These are phyloP conservation scores for Phycomyces blakesleeanus DNA, from an alignment of 192 early-diverging fungal genomes.

Conservation along the genomic window DNA sequence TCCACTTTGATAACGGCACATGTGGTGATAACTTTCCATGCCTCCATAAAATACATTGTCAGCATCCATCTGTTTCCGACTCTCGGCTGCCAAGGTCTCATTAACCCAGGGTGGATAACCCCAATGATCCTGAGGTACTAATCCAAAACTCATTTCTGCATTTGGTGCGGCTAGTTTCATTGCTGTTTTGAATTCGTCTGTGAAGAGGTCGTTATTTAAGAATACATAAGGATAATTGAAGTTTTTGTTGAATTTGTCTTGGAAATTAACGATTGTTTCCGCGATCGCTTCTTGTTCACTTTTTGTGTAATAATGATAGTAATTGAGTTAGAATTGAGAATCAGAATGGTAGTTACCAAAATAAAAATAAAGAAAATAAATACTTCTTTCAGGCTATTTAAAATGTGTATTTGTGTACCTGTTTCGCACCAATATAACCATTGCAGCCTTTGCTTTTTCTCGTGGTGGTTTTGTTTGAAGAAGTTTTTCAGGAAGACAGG, in stretches of 20 bases:
- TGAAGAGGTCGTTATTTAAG: conserved; percentile 71
- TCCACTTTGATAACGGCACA: conserved; percentile 75
- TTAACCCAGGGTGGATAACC: conserved; percentile 70
- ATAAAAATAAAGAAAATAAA: no score
- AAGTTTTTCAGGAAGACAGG: conserved; percentile 30
- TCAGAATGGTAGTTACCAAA: no score
- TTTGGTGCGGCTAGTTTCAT: conserved; percentile 44
- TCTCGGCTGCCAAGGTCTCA: conserved; percentile 55
- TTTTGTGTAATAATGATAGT: not conserved
- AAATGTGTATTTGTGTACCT: conserved; percentile 25
- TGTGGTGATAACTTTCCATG: conserved; percentile 78
- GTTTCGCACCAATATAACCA: conserved; percentile 68
- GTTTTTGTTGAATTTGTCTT: conserved; percentile 68
- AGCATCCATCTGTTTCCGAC: conserved; percentile 55
- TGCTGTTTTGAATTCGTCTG: conserved; percentile 59
- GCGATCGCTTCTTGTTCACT: conserved; percentile 55
- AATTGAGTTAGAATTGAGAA: not conserved
- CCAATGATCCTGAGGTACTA: conserved; percentile 71
- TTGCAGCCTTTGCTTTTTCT: conserved; percentile 46
- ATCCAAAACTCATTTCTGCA: conserved; percentile 63
- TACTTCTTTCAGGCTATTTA: no score
- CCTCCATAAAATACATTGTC: conserved; percentile 68
- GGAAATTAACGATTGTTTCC: conserved; percentile 52
- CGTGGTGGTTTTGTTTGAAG: conserved; percentile 28
- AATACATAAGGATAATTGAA: conserved; percentile 84